Base-by-base conservation (phyloP, 1,284 basidiomycete species). In the Heterobasidion annosum region DNA sequence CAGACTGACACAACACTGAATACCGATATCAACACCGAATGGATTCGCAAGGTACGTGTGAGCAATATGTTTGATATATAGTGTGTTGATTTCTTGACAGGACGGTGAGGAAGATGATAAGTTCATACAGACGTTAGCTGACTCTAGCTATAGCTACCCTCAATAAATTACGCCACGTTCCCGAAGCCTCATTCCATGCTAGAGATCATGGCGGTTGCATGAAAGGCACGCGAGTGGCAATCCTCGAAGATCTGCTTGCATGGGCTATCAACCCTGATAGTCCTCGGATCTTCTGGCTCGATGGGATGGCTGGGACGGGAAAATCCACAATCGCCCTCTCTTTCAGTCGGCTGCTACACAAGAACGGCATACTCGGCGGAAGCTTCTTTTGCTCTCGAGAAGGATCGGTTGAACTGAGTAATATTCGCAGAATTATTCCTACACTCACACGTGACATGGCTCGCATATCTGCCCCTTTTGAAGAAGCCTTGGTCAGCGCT, bases 261-360 rank as follows among this genome's bases (percentile, higher is more conserved):
- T 64, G 60, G 63, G 48, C 37, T n/a, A 37, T 18, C 12, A 48
- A 57, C 34, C 10, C 46, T 3, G 35, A 9, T 10, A 48, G 42
- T 5, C 56, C 54, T 8, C 53, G 50, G 25, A 56, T 63, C 16
- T 64, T 57, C 53, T 64, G 63, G 62, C 55, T 64, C n/a, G 55
- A 60, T 54, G 63, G 63, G 12, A 56, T 61, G 49, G 62, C 63
- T 13, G 63, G 63, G 2, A 62, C 60, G 10, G 63, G 63, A 6
- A 65, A 65, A 49, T 58, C 63, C 8, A 60, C 60, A 3, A 60
- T 65, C 34, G 58, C 63, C 25, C 25, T 25, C 25, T 25, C 25
- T 25, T 25, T 25, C 25, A 25, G 25, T 5, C 45, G 33, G n/a
- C 51, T 18, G 44, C 33, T 44, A 15, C 33, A 50, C n/a, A 45